Evolutionary conservation across 345 rosid genomes (phyloP), one percentile per base, ranked within the genome.

Genomic region (Dimocarpus longan): DNA sequence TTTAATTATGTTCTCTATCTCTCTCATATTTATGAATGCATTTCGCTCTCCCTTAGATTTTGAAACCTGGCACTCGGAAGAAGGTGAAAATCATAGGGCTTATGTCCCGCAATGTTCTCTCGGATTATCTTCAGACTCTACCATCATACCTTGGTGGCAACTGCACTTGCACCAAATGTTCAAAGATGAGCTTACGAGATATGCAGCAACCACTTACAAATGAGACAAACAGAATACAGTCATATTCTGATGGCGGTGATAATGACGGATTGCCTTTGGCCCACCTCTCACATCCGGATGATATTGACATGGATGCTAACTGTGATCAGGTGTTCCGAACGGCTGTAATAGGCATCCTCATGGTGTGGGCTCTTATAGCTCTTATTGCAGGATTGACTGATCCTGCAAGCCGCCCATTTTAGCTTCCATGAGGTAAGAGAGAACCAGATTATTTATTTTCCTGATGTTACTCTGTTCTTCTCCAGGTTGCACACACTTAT

Each of bases 71-170:
- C 16, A 93, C 97, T 12, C 89, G 93, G 46, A 90, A 91, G 80
- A 96, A 96, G 87, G 79, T 96, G 77, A 96, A 91, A 87, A 89
- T 96, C 62, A 91, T 84, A 88, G 99, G 99, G 48, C 92, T 84
- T 32, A 81, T 67, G 82, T 93, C 88, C 85, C 83, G 64, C 37
- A 86, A 71, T 81, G 84, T 88, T 81, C 96, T 94, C 64, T 81
- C 85, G 2, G 92, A 89, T 75, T 77, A 86, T 85, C 88, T 96
- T 70, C 91, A 86, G 87, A 86, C 83, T 16, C 85, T 96, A 56
- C 99, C 99, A 43, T 81, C 89, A 24, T 96, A 86, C 87, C 97
- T 96, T 48, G 99, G 98, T 57, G 95, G 98, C 63, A 80, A 79
- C 63, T 94, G 99, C 78, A 78, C 82, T 56, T 96, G 99, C 83